phyloP scores from a whole-genome alignment of 1,284 basidiomycete species.

The Peniophora sp. region DNA sequence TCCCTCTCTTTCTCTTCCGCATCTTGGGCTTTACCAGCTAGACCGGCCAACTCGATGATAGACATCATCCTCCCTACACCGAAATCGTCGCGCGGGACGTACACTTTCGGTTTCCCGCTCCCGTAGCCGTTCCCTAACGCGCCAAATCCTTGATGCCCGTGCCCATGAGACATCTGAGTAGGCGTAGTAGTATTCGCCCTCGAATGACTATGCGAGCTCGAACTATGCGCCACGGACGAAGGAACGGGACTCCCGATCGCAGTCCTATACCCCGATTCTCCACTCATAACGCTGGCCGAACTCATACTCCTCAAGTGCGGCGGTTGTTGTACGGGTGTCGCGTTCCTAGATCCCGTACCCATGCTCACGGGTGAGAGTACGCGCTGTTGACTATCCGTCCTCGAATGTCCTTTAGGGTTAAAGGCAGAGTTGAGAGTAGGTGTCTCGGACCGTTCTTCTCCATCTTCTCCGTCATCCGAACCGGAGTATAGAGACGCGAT shows the following conservation, averaged over 20 bases:
- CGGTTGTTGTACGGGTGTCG: neutral
- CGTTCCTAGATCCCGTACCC: neutral
- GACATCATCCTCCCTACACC: constrained; percentile 78
- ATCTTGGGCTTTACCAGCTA: constrained; percentile 27
- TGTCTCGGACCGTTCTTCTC: constrained; percentile 14
- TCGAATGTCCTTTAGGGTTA: neutral
- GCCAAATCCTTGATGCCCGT: neutral
- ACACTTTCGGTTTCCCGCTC: constrained; percentile 21
- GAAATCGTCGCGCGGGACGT: constrained; percentile 74
- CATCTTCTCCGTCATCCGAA: constrained; percentile 27
- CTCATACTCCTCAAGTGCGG: constrained; percentile 5
- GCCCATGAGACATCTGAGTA: neutral
- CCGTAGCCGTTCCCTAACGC: constrained; percentile 18
- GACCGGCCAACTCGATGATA: constrained; percentile 65
- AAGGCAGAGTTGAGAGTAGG: neutral
- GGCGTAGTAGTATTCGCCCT: neutral
- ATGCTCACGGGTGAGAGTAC: neutral
- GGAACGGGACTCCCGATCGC: constrained; percentile 14
- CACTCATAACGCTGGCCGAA: constrained; percentile 12
- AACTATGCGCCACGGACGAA: neutral
- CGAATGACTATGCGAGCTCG: constrained; percentile 5
- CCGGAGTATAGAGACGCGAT: constrained; percentile 50
- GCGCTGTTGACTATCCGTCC: neutral
- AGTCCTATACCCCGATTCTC: constrained; percentile 20
- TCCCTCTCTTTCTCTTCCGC: constrained; percentile 24